Percentiles rank a stretch among this genome's conserved stretches.
These are phyloP conservation scores for Waitea zeae DNA, from an alignment of 1,284 basidiomycete genomes.

Conservation along the genomic window DNA sequence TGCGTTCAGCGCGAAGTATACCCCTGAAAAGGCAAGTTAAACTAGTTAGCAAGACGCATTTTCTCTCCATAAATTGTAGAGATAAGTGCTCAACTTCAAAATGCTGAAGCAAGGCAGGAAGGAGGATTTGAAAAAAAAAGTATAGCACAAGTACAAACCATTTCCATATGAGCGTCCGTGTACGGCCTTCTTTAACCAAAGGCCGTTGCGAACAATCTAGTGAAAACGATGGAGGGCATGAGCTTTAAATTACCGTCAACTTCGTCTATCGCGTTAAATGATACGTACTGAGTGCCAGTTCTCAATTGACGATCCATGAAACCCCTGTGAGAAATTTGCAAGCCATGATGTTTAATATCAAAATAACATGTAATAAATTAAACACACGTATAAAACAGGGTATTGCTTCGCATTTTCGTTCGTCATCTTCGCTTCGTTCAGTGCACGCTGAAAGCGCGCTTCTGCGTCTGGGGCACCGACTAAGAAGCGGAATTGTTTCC, in stretches of 20 bases:
- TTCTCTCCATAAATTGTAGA: too few species aligned
- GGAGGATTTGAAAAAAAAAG: neutral
- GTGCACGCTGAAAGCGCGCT: constrained; percentile 32
- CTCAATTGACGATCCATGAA: constrained; percentile 37
- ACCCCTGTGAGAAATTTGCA: constrained; percentile 21
- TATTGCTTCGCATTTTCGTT: constrained; percentile 23
- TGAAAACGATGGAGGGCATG: constrained; percentile 1
- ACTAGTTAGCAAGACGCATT: too few species aligned
- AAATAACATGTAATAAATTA: neutral
- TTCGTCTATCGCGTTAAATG: too few species aligned
- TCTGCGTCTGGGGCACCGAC: constrained; percentile 50
- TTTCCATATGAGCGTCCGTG: constrained; percentile 42
- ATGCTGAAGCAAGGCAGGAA: too few species aligned
- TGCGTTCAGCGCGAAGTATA: constrained; percentile 45
- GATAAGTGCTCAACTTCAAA: too few species aligned
- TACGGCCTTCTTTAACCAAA: constrained; percentile 33
- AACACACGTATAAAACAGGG: constrained; percentile 35
- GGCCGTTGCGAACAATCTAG: constrained; percentile 46
- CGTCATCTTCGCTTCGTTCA: constrained; percentile 17
- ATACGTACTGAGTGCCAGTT: constrained; percentile 62
- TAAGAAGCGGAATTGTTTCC: constrained; percentile 44
- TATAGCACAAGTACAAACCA: constrained; percentile 16
- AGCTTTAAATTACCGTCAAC: neutral
- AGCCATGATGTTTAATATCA: too few species aligned
- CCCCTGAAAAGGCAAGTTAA: too few species aligned